These are phyloP conservation scores for Cercis canadensis DNA, from an alignment of 306 rosid genomes.

Conservation along the genomic window DNA sequence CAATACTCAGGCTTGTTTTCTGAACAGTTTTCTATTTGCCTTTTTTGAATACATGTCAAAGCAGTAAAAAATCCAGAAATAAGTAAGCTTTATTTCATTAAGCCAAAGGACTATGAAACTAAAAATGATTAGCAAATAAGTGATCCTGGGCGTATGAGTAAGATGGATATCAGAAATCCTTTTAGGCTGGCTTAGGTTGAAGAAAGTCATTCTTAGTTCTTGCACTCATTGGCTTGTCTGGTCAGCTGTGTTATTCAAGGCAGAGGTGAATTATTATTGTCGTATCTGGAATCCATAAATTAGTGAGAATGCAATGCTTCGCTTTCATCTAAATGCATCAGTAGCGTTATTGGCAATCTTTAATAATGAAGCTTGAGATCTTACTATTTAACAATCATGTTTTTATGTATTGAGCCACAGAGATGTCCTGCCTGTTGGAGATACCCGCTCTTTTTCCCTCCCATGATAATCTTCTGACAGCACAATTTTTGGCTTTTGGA, in stretches of 20 bases:
- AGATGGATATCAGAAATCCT: not conserved
- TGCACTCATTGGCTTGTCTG: not conserved
- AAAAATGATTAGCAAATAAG: not conserved
- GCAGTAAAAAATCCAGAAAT: constrained; percentile 11
- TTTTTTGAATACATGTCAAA: not conserved
- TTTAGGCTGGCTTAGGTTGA: not conserved
- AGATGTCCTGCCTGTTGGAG: constrained; percentile 5
- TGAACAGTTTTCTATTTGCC: not conserved
- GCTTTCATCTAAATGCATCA: too few relatives aligned
- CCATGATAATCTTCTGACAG: constrained; percentile 28
- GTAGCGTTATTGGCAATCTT: too few relatives aligned
- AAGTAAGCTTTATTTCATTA: too few relatives aligned
- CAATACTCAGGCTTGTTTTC: constrained; percentile 17
- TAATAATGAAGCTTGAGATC: too few relatives aligned
- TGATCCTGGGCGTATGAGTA: not conserved
- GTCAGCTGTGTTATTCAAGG: too few relatives aligned
- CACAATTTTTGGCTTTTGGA: constrained; percentile 31
- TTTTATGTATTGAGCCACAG: too few relatives aligned
- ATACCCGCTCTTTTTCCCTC: not conserved
- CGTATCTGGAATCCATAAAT: too few relatives aligned
- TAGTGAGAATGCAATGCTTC: too few relatives aligned
- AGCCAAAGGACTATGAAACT: not conserved
- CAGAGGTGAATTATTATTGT: too few relatives aligned
- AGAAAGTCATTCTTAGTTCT: not conserved
- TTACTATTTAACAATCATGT: too few relatives aligned